Conservation (phyloP, 805 yeast species). For the Spathaspora gorwiae region DNA sequence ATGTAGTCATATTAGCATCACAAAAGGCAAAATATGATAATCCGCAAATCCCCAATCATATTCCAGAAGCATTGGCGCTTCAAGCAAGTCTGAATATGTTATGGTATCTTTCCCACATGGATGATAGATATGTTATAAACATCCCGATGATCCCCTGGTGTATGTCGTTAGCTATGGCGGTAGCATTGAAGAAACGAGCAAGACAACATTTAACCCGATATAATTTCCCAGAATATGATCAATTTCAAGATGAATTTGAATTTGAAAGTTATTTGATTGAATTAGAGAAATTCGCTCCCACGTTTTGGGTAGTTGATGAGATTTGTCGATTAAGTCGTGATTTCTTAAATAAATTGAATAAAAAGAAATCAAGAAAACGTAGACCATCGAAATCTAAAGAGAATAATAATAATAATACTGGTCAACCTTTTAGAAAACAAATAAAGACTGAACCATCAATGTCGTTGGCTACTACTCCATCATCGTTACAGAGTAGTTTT, state of each 20-base stretch:
- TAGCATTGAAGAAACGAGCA: constrained; percentile 16
- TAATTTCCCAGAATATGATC: constrained; percentile 4
- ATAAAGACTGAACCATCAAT: neutral
- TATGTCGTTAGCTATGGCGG: constrained; percentile 23
- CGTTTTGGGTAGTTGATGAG: constrained; percentile 29
- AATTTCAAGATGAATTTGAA: constrained; percentile 8
- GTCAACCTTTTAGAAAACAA: neutral
- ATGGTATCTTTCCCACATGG: constrained; percentile 18
- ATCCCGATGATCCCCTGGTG: constrained; percentile 25
- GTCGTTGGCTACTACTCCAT: no score
- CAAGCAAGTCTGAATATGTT: constrained; percentile 23
- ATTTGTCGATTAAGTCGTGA: constrained; percentile 18
- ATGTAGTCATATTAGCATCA: constrained; percentile 19
- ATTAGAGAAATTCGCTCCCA: constrained; percentile 15
- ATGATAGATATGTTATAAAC: constrained; percentile 15
- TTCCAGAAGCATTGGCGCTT: constrained; percentile 20
- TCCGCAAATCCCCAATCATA: constrained; percentile 14
- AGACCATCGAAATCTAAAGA: neutral
- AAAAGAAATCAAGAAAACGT: constrained; percentile 2
- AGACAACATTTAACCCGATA: constrained; percentile 3
- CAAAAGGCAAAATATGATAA: constrained; percentile 25
- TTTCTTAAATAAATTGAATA: constrained; percentile 14
- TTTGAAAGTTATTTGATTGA: constrained; percentile 16
- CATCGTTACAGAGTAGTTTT: no score
- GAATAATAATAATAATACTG: no score